Evolutionary conservation across 495 filamentous ascomycete species (phyloP), one percentile per base, ranked within the genome.

Genomic region (Amniculicola lignicola): DNA sequence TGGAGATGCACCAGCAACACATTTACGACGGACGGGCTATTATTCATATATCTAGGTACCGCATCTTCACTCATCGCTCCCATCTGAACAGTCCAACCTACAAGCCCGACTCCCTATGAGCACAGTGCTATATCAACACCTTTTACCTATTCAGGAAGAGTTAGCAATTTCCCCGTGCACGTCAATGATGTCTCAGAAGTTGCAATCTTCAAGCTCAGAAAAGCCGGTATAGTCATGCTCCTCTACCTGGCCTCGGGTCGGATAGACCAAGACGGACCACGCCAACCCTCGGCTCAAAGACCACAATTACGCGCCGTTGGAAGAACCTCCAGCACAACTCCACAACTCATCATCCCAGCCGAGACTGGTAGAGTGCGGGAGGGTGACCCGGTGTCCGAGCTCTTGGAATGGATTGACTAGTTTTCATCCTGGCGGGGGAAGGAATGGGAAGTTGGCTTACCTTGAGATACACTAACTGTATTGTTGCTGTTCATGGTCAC

Each of bases 361-460:
- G 44, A 64, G 63, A 68, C 67, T 70, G 69, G 85, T 92, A 80
- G 75, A 85, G 89, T 94, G 77, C 67, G 84, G 81, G 79, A 89
- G 83, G 79, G 82, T 83, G 80, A 76, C 79, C 88, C 79, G 85
- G 87, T 74, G 62, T 70, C 75, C 60, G 74, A 81, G 79, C 71
- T 96, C 88, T 81, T 94, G 86, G 92, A 97, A 97, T 97, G 92
- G 92, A 97, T 97, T 87, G 84, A 89, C 91, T 91, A 45, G 81
- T 87, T 82, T 57, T 95, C 90, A 96, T 97, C 92, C 87, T 87
- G 71, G 76, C 57, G 56, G 43, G 36, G 43, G 24, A n/a, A 55
- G 25, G 43, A 19, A 48, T 3, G 35, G 44, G 22, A 38, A 21
- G 31, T 22, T 9, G 3, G 22, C 52, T 37, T 65, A 59, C 48